These are phyloP conservation scores for Beauveria varroae DNA, from an alignment of 2,329 filamentous ascomycete genomes.

Conservation along the genomic window DNA sequence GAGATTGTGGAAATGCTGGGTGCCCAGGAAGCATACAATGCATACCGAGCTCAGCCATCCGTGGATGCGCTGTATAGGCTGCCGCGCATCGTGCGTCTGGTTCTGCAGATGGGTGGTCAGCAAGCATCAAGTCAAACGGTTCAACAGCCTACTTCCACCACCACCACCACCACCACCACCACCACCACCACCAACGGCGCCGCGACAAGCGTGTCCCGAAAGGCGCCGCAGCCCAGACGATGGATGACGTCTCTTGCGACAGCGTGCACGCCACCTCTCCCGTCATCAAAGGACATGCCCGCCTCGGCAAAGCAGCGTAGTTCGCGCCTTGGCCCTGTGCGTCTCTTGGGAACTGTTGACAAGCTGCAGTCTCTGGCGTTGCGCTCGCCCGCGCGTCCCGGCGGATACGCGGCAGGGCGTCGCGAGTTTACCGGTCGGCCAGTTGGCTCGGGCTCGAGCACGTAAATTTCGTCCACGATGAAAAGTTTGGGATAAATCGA, in stretches of 20 bases:
- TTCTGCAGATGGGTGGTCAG: not conserved
- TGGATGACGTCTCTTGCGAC: not conserved
- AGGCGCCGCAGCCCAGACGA: not conserved
- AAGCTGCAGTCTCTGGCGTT: not conserved
- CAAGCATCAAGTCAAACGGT: not conserved
- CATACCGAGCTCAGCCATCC: not conserved
- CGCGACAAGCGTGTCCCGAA: too few species aligned
- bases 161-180: too few species aligned
- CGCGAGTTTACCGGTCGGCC: not conserved
- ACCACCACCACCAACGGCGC: not conserved
- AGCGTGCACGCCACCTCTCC: not conserved
- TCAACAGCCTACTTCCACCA: too few species aligned
- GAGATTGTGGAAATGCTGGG: not conserved
- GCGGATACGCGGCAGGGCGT: not conserved
- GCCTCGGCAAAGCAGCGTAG: not conserved
- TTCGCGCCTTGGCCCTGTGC: not conserved
- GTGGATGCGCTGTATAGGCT: not conserved
- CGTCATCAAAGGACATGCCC: not conserved
- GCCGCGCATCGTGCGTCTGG: not conserved
- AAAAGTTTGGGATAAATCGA: too few species aligned
- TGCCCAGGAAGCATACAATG: not conserved
- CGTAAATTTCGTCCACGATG: not conserved
- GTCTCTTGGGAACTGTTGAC: not conserved
- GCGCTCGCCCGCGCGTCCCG: not conserved
- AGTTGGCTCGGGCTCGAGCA: not conserved